Evolutionary conservation across 805 yeast genomes (phyloP), one percentile per base, ranked within the genome.

Genomic region (Saturnispora ahearnii): DNA sequence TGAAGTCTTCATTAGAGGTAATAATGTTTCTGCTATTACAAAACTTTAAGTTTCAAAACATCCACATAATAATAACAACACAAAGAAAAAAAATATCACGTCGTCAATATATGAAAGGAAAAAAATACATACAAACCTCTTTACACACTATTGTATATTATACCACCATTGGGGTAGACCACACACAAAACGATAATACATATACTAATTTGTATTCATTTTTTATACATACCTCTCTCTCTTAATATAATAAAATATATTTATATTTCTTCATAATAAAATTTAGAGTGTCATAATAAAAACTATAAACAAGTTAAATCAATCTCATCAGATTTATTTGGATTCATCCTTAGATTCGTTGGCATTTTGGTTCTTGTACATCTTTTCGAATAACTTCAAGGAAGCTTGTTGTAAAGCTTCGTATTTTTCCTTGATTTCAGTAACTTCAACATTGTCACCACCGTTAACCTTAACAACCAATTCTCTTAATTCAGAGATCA

Each of bases 1-100:
- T 31, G 95, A 87, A 65, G 89, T 87, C 29, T 88, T 88, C 62
- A 79, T 88, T 56, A 78, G 96, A 66, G 96, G 96, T 36, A 87
- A 87, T 62, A 84, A 85, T 62, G 93, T 89, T 74, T 71, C 67
- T 82, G 79, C 57, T 37, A 64, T 65, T 29, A 52, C 55, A 5
- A 41, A 22, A 55, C 34, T 42, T 15, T 55, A 30, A 38, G 24
- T 36, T 18, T 15, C 13, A 18, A 21, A 12, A 32, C 34, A 21
- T 36, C 8, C 40, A 36, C 2, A 10, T 21, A 18, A 18, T 15
- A 18, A 36, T 18, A 18, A 18, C 4, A 21, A 36, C 38, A 15
- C 40, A 36, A 21, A 34, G 37, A 22, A 36, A 36, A 36, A 36
- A 34, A 6, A 34, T 18, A 36, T 7, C 22, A 12, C 29, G 29